Conservation (phyloP, 805 yeast species). For the Wickerhamomyces kurtzmanii region DNA sequence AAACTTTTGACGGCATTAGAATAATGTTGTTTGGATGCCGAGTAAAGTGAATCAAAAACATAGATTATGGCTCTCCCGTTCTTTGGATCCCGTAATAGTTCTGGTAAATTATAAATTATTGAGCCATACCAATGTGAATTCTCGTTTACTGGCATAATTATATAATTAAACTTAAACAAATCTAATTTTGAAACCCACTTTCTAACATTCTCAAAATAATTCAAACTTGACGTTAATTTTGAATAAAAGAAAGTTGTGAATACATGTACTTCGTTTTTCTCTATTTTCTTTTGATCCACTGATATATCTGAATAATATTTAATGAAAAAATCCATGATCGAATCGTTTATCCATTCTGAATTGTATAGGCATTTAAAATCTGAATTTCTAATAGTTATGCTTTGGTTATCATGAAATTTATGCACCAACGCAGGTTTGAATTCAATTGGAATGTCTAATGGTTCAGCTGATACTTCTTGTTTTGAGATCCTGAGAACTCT, state of each 20-base stretch:
- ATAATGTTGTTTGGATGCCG: slow-evolving; percentile 45
- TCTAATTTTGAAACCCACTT: slow-evolving; percentile 75
- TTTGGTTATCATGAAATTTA: slow-evolving; percentile 42
- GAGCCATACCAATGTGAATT: slow-evolving; percentile 84
- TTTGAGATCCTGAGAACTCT: too few relatives aligned
- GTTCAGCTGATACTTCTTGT: too few relatives aligned
- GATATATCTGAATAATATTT: slow-evolving; percentile 40
- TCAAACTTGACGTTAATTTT: slow-evolving; percentile 35
- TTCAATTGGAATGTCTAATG: too few relatives aligned
- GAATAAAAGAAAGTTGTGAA: slow-evolving; percentile 82
- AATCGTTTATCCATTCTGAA: slow-evolving; percentile 85
- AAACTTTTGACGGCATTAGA: slow-evolving; percentile 45
- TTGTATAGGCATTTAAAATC: slow-evolving; percentile 77
- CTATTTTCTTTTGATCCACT: slow-evolving; percentile 8
- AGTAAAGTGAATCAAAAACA: slow-evolving; percentile 70
- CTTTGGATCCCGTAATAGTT: slow-evolving; percentile 9
- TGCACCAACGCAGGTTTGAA: slow-evolving; percentile 36
- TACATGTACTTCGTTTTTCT: slow-evolving; percentile 33
- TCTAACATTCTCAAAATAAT: slow-evolving; percentile 52
- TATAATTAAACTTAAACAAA: slow-evolving; percentile 42
- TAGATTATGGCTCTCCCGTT: slow-evolving; percentile 15
- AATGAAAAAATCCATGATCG: slow-evolving; percentile 76
- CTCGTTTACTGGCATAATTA: slow-evolving; percentile 77
- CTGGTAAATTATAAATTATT: slow-evolving; percentile 48
- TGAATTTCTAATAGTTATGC: slow-evolving; percentile 46